These are phyloP conservation scores for Solanum arcanum DNA, from an alignment of 257 asterid genomes.

Conservation along the genomic window DNA sequence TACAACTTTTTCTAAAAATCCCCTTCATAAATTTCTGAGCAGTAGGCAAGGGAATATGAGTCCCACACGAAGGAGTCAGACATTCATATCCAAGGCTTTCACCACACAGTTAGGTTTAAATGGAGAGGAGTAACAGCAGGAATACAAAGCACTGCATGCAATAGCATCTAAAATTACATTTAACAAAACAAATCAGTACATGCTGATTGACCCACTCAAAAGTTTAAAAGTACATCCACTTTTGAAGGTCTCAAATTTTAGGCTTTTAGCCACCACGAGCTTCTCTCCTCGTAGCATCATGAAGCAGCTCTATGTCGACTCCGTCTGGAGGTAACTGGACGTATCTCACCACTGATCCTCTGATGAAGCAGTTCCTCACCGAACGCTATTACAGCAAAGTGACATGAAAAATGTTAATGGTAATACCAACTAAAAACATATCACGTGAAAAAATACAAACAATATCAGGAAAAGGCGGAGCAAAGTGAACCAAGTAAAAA, in stretches of 20 bases:
- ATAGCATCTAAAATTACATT: background rate
- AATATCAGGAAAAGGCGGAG: background rate
- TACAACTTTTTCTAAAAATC: background rate
- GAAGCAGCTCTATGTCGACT: constrained; percentile 87
- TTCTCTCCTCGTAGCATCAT: constrained; percentile 96
- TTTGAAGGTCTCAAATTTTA: constrained; percentile 23
- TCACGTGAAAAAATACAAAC: background rate
- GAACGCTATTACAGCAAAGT: constrained; percentile 43
- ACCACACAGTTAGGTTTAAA: background rate
- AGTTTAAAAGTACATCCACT: background rate
- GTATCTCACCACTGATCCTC: constrained; percentile 95
- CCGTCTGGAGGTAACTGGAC: constrained; percentile 99
- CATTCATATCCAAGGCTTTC: background rate
- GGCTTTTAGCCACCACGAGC: constrained; percentile 77
- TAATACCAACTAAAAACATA: background rate
- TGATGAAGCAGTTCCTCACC: constrained; percentile 92
- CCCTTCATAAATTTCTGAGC: background rate
- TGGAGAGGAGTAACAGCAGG: background rate
- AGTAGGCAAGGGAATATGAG: background rate
- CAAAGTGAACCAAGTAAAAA: background rate
- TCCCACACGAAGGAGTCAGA: background rate
- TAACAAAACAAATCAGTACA: background rate
- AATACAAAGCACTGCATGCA: background rate
- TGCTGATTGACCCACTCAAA: background rate
- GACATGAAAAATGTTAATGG: background rate